These are phyloP conservation scores for Brassica juncea DNA, from an alignment of 345 rosid genomes.

Conservation along the genomic window DNA sequence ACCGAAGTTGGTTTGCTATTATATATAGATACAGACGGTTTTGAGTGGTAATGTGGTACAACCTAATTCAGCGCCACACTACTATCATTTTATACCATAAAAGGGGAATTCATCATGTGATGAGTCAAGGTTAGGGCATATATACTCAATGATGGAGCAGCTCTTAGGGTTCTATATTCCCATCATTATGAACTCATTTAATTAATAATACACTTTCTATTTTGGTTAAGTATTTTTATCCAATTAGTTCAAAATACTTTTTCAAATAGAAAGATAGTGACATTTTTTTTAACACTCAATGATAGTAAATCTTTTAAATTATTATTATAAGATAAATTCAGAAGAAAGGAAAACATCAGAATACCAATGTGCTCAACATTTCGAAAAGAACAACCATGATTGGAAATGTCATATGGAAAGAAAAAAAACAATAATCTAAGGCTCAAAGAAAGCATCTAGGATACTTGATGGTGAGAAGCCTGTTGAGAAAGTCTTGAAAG, in stretches of 20 bases:
- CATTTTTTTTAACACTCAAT: not conserved
- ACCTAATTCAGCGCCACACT: no score
- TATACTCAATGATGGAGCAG: not conserved
- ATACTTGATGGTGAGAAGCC: constrained; percentile 47
- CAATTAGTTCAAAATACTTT: not conserved
- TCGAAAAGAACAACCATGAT: not conserved
- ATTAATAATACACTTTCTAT: no score
- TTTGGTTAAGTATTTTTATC: no score
- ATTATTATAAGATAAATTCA: not conserved
- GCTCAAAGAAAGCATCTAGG: constrained; percentile 15
- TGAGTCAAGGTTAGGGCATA: no score
- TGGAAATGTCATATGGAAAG: not conserved
- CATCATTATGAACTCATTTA: no score
- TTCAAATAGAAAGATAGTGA: not conserved
- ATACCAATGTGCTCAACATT: not conserved
- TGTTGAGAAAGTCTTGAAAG: constrained; percentile 53
- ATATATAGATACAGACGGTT: no score
- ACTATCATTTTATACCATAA: no score
- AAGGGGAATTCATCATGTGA: not conserved
- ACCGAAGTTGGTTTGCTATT: no score
- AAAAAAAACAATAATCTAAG: constrained; percentile 7
- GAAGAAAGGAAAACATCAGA: not conserved
- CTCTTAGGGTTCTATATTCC: no score
- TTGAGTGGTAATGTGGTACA: no score
- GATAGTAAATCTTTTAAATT: not conserved